Evolutionary conservation across 768 basidiomycete species (phyloP).

Genomic region (Pleurotus pulmonarius): DNA sequence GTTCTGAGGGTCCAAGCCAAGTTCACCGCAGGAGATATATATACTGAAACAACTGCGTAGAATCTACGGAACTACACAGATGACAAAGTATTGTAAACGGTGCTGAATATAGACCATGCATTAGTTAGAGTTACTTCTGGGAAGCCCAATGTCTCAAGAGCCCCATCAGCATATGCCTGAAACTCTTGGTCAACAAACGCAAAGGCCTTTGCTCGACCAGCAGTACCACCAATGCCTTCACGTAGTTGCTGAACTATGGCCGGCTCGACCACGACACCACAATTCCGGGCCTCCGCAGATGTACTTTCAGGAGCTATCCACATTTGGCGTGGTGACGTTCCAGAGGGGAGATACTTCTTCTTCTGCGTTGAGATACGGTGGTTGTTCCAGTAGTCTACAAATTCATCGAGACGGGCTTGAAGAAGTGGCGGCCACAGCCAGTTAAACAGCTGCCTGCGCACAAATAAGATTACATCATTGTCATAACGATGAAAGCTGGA

Average conservation of each 20-base stretch:
- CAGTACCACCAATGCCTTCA: conserved; percentile 1
- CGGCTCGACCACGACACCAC: not conserved
- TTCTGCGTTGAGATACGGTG: conserved; percentile 8
- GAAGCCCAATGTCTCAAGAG: too few species aligned
- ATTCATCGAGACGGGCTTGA: conserved; percentile 15
- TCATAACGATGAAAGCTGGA: too few species aligned
- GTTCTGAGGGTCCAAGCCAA: too few species aligned
- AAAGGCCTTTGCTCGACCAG: conserved; percentile 6
- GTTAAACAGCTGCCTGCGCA: conserved; percentile 11
- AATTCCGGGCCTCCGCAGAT: not conserved
- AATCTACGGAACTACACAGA: too few species aligned
- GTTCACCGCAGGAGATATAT: too few species aligned
- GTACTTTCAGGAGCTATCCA: not conserved
- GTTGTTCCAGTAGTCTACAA: conserved; percentile 19
- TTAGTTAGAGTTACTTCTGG: too few species aligned
- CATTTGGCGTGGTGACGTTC: conserved; percentile 2
- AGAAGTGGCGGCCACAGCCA: conserved; percentile 23
- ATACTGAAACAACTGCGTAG: too few species aligned
- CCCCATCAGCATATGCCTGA: too few species aligned
- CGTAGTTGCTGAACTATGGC: conserved; percentile 5
- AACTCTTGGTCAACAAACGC: not conserved
- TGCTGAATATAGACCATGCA: too few species aligned
- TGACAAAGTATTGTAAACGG: too few species aligned
- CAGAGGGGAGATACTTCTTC: not conserved
- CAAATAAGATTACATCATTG: too few species aligned